Percentiles rank a stretch among this genome's conserved stretches.
Evolutionary conservation across 495 filamentous ascomycete species (phyloP).

Genomic region (Penicillium desertorum): DNA sequence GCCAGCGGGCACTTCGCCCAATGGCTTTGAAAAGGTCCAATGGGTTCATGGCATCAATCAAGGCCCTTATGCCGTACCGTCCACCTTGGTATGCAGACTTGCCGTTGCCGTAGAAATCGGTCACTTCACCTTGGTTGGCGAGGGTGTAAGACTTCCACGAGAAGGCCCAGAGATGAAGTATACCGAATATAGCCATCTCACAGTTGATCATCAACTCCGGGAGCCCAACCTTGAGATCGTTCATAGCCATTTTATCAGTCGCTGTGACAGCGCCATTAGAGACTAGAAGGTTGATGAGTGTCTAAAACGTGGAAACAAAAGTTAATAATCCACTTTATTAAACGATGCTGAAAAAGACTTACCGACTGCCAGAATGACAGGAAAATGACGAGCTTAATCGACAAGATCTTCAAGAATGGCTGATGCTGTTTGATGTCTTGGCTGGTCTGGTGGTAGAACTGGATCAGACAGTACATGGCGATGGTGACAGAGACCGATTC

Average conservation of each 20-base stretch:
- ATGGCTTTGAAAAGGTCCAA: slow-evolving; percentile 82
- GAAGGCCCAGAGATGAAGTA: slow-evolving; percentile 83
- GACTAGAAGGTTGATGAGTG: slow-evolving; percentile 67
- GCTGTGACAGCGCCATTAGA: slow-evolving; percentile 62
- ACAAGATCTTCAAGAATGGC: slow-evolving; percentile 79
- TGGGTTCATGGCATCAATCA: slow-evolving; percentile 74
- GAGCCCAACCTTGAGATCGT: slow-evolving; percentile 79
- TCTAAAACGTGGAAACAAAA: slow-evolving; percentile 31
- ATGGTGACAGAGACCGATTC: slow-evolving; percentile 74
- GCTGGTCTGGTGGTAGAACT: slow-evolving; percentile 81
- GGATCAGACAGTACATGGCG: slow-evolving; percentile 90
- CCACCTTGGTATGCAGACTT: slow-evolving; percentile 60
- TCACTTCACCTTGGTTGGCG: slow-evolving; percentile 36
- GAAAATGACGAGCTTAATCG: slow-evolving; percentile 94
- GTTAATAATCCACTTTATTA: background rate
- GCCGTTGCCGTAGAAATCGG: slow-evolving; percentile 50
- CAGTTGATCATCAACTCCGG: slow-evolving; percentile 77
- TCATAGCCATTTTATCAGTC: slow-evolving; percentile 59
- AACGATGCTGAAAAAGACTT: slow-evolving; percentile 17
- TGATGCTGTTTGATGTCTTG: slow-evolving; percentile 64
- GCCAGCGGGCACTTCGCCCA: slow-evolving; percentile 75
- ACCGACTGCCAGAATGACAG: slow-evolving; percentile 88
- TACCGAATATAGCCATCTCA: slow-evolving; percentile 82
- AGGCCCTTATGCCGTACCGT: slow-evolving; percentile 58
- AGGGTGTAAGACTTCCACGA: slow-evolving; percentile 66